Percentiles rank a stretch among this genome's conserved stretches.
phyloP scores from a whole-genome alignment of 2,329 filamentous ascomycete species.

The Xylariaceae sp. region DNA sequence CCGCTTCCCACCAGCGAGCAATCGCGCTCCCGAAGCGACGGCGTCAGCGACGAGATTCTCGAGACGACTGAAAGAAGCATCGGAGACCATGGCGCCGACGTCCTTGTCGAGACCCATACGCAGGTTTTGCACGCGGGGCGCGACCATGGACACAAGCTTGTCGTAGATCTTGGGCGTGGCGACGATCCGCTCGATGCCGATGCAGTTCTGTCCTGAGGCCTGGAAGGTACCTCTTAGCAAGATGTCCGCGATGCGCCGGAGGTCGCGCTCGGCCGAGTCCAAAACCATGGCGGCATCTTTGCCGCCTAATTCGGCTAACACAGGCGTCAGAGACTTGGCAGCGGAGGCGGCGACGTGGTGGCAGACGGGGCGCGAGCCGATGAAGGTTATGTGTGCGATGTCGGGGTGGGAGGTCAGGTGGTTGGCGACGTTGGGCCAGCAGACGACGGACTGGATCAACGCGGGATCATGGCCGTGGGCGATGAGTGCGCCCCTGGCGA shows the following conservation, averaged over 20 bases:
- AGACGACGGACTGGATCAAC: conserved; percentile 79
- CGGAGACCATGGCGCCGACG: conserved; percentile 86
- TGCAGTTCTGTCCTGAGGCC: conserved; percentile 93
- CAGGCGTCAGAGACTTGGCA: conserved; percentile 78
- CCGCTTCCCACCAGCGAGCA: conserved; percentile 75
- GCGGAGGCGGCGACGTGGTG: conserved; percentile 84
- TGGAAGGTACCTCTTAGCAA: conserved; percentile 93
- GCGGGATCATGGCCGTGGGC: conserved; percentile 79
- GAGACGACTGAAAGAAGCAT: conserved; percentile 68
- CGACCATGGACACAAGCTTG: conserved; percentile 64
- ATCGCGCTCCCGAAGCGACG: conserved; percentile 70
- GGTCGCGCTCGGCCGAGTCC: conserved; percentile 64
- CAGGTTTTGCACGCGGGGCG: conserved; percentile 68
- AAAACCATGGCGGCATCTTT: conserved; percentile 91
- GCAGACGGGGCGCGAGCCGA: conserved; percentile 82
- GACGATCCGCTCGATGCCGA: conserved; percentile 92
- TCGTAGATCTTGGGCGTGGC: conserved; percentile 74
- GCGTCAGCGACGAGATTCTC: conserved; percentile 76
- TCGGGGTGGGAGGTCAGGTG: conserved; percentile 80
- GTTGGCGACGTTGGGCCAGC: conserved; percentile 79
- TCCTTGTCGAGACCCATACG: conserved; percentile 76
- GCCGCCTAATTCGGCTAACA: conserved; percentile 87
- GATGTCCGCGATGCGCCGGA: conserved; percentile 72
- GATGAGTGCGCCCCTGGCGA: conserved; percentile 72
- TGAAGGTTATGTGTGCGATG: conserved; percentile 91